Percentiles rank a stretch among this genome's conserved stretches.
phyloP scores from a whole-genome alignment of 768 basidiomycete genomes.

The Trichaptum fuscoviolaceum region DNA sequence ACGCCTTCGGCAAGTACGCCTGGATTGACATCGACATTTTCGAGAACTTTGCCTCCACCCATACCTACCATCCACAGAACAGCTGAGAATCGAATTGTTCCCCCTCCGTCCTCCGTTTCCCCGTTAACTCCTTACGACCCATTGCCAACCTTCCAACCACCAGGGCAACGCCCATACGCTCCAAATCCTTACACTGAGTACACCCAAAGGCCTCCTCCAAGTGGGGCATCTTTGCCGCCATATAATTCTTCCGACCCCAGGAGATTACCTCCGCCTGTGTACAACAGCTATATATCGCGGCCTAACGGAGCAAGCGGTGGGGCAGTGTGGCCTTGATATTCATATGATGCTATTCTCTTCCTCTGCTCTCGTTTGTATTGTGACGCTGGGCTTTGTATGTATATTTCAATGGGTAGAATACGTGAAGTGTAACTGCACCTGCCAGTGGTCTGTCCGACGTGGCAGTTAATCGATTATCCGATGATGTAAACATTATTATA shows the following conservation, averaged over 20 bases:
- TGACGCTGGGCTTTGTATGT: neutral
- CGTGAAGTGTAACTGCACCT: neutral
- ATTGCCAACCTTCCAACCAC: neutral
- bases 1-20: neutral
- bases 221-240: neutral
- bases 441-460: neutral
- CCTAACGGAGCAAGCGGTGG: neutral
- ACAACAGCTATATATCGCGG: neutral
- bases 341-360: neutral
- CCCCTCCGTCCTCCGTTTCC: neutral
- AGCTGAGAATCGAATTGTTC: neutral
- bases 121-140: neutral
- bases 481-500: neutral
- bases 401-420: neutral
- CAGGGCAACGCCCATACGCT: neutral
- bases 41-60: neutral
- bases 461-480: neutral
- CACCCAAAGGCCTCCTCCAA: neutral
- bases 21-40: neutral
- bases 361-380: neutral
- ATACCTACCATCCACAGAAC: neutral
- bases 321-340: conserved; percentile 1
- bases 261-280: neutral
- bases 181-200: neutral
- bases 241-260: neutral